Evolutionary conservation across 257 asterid species (phyloP), one percentile per base, ranked within the genome.

Genomic region (Haberlea rhodopensis): DNA sequence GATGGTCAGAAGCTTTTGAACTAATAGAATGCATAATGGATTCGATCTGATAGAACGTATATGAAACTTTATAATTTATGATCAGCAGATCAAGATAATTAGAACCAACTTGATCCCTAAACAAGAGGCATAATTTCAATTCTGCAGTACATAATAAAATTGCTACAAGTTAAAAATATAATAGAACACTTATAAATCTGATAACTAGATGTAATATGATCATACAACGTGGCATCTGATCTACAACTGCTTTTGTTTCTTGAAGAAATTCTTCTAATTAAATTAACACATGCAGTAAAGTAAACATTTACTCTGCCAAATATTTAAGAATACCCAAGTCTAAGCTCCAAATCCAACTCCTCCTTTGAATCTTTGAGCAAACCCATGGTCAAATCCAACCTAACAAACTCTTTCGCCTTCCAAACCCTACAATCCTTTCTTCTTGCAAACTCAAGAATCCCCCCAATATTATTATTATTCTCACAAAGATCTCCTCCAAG

Each of bases 271-370:
- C 16, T 37, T 37, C 3, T 10, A 37, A 13, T 37, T 10, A 13
- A 37, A 11, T 10, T 13, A 15, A 40, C 5, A 13, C 48, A 32
- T 18, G 22, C 18, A 19, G 55, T 34, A 60, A 9, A 34, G 34
- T 25, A 5, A 45, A 56, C 48, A 40, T 37, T 11, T 40, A 40
- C 16, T 37, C 46, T 37, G 46, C 16, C 11, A 37, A 37, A 40
- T 40, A 40, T 43, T 62, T 69, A 71, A 77, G 85, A 73, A 68
- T 58, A 80, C n/a, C 96, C 96, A 64, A 85, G 87, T 18, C 86
- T 80, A 68, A 88, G 94, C 80, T 88, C 96, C 85, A 88, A 79
- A 75, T 88, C 96, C 81, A 88, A 63, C 43, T 73, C 83, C 76
- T 79, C 79, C 63, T 76, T 73, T 13, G 67, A 68, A 63, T 71